A percentile compares a stretch with the other conserved stretches of the same genome.
phyloP scores from a whole-genome alignment of 495 filamentous ascomycete genomes.

The Sporormia fimetaria region DNA sequence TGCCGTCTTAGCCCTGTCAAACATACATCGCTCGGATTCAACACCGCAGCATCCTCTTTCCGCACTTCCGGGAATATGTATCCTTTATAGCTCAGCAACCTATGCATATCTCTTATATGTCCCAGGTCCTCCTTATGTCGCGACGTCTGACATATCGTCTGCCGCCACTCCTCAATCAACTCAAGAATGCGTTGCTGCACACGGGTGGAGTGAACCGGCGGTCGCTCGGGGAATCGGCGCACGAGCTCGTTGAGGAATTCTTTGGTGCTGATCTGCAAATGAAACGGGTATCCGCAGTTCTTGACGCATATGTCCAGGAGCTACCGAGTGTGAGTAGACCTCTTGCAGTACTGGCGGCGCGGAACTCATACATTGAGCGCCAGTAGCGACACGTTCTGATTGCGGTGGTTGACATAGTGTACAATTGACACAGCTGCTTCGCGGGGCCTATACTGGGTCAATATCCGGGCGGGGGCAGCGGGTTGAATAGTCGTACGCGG shows the following conservation, averaged over 20 bases:
- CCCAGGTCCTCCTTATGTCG: conserved; percentile 94
- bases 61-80: conserved; percentile 89
- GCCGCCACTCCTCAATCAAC: conserved; percentile 95
- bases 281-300: conserved; percentile 98
- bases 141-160: conserved; percentile 95
- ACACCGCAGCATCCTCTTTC: conserved; percentile 86
- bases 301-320: conserved; percentile 98
- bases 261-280: conserved; percentile 96
- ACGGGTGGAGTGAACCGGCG: conserved; percentile 70
- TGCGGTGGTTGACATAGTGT: conserved; percentile 88
- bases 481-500: conserved; percentile 46
- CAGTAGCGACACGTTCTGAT: conserved; percentile 84
- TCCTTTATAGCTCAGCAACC: conserved; percentile 88
- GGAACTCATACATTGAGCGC: conserved; percentile 46
- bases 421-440: conserved; percentile 94
- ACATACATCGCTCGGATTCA: conserved; percentile 94
- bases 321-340: conserved; percentile 34
- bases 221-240: conserved; percentile 86
- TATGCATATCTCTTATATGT: conserved; percentile 96
- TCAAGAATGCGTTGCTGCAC: conserved; percentile 90
- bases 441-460: conserved; percentile 50
- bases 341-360: not conserved
- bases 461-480: not conserved
- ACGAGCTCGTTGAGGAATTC: conserved; percentile 98
- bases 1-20: conserved; percentile 27